phyloP scores from a whole-genome alignment of 1,284 basidiomycete species.

The Agroathelia rolfsii region DNA sequence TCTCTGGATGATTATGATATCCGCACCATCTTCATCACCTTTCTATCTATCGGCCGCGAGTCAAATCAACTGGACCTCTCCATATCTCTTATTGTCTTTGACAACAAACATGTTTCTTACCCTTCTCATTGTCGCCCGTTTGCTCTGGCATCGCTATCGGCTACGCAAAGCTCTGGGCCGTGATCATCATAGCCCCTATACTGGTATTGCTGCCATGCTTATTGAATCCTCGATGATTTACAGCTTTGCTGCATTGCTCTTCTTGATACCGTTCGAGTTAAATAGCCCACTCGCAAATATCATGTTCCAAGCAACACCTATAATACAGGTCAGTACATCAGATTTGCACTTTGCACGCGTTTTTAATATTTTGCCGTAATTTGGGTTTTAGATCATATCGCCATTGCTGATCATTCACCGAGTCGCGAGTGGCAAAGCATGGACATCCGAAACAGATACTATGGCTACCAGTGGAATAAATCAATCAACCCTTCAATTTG shows the following conservation, averaged over 20 bases:
- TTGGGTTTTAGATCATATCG: conserved; percentile 10
- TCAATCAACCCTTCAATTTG: no score
- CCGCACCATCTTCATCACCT: no score
- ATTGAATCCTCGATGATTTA: conserved; percentile 20
- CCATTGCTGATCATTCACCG: conserved; percentile 13
- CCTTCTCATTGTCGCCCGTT: conserved; percentile 13
- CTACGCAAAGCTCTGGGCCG: conserved; percentile 10
- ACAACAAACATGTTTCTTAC: conserved; percentile 18
- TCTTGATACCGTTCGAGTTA: conserved; percentile 15
- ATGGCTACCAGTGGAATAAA: no score
- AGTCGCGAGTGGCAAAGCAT: conserved; percentile 13
- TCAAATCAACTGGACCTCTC: no score
- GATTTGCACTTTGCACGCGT: conserved; percentile 1
- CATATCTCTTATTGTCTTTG: conserved; percentile 15
- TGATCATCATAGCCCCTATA: conserved; percentile 14
- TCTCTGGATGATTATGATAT: no score
- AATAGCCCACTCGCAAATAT: conserved; percentile 14
- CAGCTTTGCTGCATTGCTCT: conserved; percentile 13
- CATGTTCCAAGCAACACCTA: conserved; percentile 11
- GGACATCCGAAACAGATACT: conserved; percentile 11
- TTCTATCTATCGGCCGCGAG: no score
- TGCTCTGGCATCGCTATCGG: conserved; percentile 14
- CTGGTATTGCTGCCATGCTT: conserved; percentile 18
- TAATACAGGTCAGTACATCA: conserved; percentile 14
- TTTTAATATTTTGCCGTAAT: no score